Evolutionary conservation across 345 rosid species (phyloP).

Genomic region (Hypericum androsaemum): DNA sequence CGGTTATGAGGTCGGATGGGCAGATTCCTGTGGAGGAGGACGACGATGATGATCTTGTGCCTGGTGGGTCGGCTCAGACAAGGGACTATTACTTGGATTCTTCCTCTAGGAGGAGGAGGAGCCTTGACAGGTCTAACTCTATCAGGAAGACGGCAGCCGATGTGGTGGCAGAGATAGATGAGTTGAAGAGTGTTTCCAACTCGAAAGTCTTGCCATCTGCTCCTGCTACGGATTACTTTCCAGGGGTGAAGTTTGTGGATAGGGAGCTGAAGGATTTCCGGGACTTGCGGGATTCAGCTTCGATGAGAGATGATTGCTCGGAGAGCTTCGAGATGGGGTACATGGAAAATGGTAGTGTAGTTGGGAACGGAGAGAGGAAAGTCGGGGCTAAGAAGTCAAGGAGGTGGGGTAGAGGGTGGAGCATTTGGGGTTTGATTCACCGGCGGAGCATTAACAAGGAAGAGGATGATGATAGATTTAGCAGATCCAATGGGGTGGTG

Average conservation of each 20-base stretch:
- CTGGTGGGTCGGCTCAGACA: not conserved
- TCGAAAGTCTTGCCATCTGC: constrained; percentile 52
- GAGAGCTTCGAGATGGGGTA: constrained; percentile 61
- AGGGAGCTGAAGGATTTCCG: not conserved
- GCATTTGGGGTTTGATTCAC: constrained; percentile 72
- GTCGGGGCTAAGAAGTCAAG: constrained; percentile 47
- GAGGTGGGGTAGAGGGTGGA: constrained; percentile 84
- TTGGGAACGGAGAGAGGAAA: constrained; percentile 46
- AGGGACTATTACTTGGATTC: not conserved
- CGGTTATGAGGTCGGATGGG: constrained; percentile 49
- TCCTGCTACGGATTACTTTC: constrained; percentile 35
- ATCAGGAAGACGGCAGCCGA: constrained; percentile 45
- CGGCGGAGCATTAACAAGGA: constrained; percentile 51
- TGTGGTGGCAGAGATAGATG: constrained; percentile 76
- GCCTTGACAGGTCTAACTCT: not conserved
- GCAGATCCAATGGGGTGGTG: constrained; percentile 42
- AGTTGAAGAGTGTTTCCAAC: constrained; percentile 50
- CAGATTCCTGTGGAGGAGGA: constrained; percentile 70
- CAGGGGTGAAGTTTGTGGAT: constrained; percentile 32
- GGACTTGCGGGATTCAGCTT: constrained; percentile 49
- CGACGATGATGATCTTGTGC: not conserved
- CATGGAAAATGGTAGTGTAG: constrained; percentile 40
- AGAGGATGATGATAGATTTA: constrained; percentile 65
- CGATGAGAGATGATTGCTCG: constrained; percentile 67
- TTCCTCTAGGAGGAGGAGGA: not conserved